Percentiles rank a stretch among this genome's conserved stretches.
phyloP scores from a whole-genome alignment of 345 rosid species.

The Syzygium aromaticum region DNA sequence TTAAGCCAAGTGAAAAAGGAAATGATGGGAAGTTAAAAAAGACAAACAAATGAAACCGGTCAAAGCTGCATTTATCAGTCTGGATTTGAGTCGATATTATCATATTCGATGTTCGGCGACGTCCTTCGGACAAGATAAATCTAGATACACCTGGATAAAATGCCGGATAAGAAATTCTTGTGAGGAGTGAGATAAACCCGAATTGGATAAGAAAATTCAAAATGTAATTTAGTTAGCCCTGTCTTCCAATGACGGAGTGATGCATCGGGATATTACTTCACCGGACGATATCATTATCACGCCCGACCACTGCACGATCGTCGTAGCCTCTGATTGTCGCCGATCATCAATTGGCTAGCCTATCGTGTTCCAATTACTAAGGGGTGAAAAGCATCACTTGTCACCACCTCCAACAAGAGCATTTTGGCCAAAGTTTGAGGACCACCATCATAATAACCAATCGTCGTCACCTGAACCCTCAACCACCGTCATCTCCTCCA shows the following conservation, averaged over 20 bases:
- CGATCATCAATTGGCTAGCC: background rate
- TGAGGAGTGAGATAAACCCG: rapidly evolving
- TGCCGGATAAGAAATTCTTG: rapidly evolving
- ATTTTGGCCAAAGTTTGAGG: background rate
- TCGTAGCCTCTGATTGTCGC: too few relatives aligned
- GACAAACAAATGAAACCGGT: background rate
- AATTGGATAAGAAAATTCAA: background rate
- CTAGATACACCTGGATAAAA: rapidly evolving
- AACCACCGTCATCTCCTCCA: background rate
- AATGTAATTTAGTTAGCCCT: background rate
- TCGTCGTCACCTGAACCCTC: background rate
- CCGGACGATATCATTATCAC: background rate
- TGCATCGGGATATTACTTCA: rapidly evolving
- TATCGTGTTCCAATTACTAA: background rate
- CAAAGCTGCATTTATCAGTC: background rate
- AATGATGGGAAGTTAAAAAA: background rate
- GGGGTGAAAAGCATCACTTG: background rate
- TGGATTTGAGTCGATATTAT: background rate
- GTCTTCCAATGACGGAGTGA: background rate
- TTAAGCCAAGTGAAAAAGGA: background rate
- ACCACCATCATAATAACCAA: background rate
- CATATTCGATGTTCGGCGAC: rapidly evolving
- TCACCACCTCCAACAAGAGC: background rate
- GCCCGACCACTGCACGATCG: too few relatives aligned
- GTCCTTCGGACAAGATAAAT: background rate